phyloP scores from a whole-genome alignment of 2,329 filamentous ascomycete genomes.

The Penicillium sp. region DNA sequence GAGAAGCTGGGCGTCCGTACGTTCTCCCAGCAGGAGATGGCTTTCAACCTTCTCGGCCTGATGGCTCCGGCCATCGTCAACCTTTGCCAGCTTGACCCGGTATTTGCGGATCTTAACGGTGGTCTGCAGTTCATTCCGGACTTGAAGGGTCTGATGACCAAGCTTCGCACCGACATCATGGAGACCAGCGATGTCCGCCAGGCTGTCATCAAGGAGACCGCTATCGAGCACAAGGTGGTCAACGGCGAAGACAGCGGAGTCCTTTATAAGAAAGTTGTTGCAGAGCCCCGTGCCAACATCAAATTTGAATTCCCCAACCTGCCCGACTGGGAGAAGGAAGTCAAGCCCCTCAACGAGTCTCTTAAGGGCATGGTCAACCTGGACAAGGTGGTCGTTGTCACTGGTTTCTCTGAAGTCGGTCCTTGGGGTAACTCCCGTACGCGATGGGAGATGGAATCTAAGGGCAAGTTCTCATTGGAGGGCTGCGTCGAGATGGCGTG shows the following conservation, averaged over 20 bases:
- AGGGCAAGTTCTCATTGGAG: constrained; percentile 94
- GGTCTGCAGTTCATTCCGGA: constrained; percentile 97
- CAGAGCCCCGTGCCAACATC: constrained; percentile 94
- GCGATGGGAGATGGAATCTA: constrained; percentile 98
- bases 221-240: constrained; percentile 95
- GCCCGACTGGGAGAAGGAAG: constrained; percentile 86
- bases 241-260: constrained; percentile 91
- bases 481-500: constrained; percentile 99
- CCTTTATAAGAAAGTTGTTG: constrained; percentile 89
- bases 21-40: constrained; percentile 99
- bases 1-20: constrained; percentile 96
- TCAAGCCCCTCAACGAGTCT: constrained; percentile 81
- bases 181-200: constrained; percentile 91
- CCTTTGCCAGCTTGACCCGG: constrained; percentile 90
- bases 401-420: constrained; percentile 77
- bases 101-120: constrained; percentile 96
- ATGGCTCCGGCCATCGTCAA: constrained; percentile 95
- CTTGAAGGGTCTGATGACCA: constrained; percentile 90
- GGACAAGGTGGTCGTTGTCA: constrained; percentile 96
- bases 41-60: constrained; percentile 93
- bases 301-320: constrained; percentile 93
- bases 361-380: constrained; percentile 98
- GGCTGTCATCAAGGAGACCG: constrained; percentile 91
- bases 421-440: constrained; percentile 99
- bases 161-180: constrained; percentile 88